A percentile compares a stretch with the other conserved stretches of the same genome.
These are phyloP conservation scores for Termitomyces sp. DNA, from an alignment of 768 basidiomycete species.

Conservation along the genomic window DNA sequence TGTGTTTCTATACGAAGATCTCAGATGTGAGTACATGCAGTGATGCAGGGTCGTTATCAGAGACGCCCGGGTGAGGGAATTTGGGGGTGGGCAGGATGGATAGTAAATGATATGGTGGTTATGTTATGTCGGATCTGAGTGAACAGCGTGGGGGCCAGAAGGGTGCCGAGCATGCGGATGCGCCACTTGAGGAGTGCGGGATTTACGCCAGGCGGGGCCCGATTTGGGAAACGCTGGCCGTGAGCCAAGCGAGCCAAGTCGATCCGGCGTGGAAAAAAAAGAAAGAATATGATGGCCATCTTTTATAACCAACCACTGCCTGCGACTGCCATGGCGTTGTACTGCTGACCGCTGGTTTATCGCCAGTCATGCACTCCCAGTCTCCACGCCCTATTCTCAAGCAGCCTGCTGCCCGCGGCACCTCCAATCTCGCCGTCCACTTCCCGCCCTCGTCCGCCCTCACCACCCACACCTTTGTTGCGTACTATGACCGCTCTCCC, in stretches of 20 bases:
- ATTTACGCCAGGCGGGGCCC: slow-evolving; percentile 15
- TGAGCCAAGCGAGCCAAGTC: slow-evolving; percentile 5
- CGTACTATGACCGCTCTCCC: slow-evolving; percentile 77
- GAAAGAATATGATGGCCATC: slow-evolving; percentile 3
- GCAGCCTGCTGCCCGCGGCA: slow-evolving; percentile 27
- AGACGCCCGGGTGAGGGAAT: no score
- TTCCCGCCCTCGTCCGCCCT: slow-evolving; percentile 51
- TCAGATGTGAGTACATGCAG: no score
- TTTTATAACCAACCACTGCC: slow-evolving; percentile 9
- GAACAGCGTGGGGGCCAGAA: no score
- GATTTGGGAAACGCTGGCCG: background rate
- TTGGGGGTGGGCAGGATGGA: no score
- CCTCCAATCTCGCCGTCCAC: slow-evolving; percentile 35
- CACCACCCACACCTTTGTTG: slow-evolving; percentile 40
- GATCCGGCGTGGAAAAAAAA: slow-evolving; percentile 6
- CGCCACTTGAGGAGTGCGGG: slow-evolving; percentile 8
- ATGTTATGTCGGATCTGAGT: no score
- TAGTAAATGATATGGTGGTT: no score
- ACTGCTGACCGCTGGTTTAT: slow-evolving; percentile 7
- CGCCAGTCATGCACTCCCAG: slow-evolving; percentile 23
- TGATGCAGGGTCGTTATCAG: no score
- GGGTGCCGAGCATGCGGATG: background rate
- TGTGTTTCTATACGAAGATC: no score
- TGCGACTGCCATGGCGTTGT: slow-evolving; percentile 11
- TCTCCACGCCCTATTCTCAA: no score